phyloP scores from a whole-genome alignment of 345 rosid genomes.

The Pistacia vera region DNA sequence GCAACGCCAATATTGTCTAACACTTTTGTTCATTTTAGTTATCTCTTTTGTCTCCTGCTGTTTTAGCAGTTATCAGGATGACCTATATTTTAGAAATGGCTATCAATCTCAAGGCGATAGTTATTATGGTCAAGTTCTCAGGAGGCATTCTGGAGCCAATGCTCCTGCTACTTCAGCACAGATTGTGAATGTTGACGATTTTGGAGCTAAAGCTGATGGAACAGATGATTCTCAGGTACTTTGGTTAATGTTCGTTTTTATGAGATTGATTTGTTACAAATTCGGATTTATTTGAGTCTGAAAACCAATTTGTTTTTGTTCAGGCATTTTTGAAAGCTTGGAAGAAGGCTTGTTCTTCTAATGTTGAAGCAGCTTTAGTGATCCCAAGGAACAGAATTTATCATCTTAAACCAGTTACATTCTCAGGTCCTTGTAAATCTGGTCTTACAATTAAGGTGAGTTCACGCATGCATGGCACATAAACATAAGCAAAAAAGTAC shows the following conservation, averaged over 20 bases:
- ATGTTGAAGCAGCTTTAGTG: constrained; percentile 34
- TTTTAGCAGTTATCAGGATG: constrained; percentile 20
- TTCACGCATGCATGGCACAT: neutral
- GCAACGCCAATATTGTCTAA: constrained; percentile 11
- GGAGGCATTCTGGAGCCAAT: constrained; percentile 2
- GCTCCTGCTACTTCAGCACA: constrained; percentile 23
- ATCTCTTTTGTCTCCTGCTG: constrained; percentile 19
- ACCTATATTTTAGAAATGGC: constrained; percentile 1
- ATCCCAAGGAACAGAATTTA: constrained; percentile 59
- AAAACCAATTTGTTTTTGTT: neutral
- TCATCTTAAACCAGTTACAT: constrained; percentile 56
- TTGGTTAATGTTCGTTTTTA: neutral
- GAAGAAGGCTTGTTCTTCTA: constrained; percentile 59
- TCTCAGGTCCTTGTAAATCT: constrained; percentile 86
- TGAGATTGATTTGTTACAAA: neutral
- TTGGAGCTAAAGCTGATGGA: constrained; percentile 62
- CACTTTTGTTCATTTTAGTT: constrained; percentile 3
- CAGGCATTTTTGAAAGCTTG: constrained; percentile 70
- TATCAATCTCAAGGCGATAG: neutral
- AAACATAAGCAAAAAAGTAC: too few species aligned
- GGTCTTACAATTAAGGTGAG: constrained; percentile 57
- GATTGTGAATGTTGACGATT: constrained; percentile 42
- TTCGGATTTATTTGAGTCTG: too few species aligned
- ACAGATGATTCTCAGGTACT: constrained; percentile 59
- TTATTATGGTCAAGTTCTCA: neutral